Conservation (phyloP, 805 yeast species). For the Suhomyces canberraensis region DNA sequence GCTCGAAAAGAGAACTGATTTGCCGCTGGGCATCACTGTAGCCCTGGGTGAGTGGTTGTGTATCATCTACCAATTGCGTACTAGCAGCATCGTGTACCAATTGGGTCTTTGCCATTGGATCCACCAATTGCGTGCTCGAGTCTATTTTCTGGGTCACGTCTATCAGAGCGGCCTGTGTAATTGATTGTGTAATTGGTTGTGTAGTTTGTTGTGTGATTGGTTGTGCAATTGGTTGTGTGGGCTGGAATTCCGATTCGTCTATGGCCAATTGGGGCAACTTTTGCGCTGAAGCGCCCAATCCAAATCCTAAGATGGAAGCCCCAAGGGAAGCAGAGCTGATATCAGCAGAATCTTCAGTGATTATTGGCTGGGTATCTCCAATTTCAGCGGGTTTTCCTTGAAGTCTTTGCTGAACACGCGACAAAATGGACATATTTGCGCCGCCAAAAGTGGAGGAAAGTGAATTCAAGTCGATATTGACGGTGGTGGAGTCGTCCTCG, state of each 20-base stretch:
- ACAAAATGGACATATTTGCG: constrained; percentile 2
- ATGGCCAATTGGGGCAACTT: constrained; percentile 33
- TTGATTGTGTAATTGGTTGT: not conserved
- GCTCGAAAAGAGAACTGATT: not conserved
- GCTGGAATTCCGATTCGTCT: constrained; percentile 15
- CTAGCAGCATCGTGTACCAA: not conserved
- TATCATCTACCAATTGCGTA: not conserved
- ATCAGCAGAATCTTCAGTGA: not conserved
- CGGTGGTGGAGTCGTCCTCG: not conserved
- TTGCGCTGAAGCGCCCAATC: constrained; percentile 7
- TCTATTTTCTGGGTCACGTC: not conserved
- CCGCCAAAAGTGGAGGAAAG: constrained; percentile 5
- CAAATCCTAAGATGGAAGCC: constrained; percentile 7
- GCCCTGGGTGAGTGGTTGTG: not conserved
- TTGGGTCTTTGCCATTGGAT: not conserved
- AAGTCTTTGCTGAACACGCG: constrained; percentile 3
- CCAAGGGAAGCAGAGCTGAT: constrained; percentile 4
- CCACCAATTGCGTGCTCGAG: not conserved
- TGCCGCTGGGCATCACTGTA: not conserved
- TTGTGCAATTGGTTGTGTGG: not conserved
- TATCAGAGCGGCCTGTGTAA: no score
- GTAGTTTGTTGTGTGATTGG: not conserved
- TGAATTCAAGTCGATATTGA: constrained; percentile 6
- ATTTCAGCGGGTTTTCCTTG: constrained; percentile 1
- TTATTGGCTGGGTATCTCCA: not conserved